Evolutionary conservation across 768 basidiomycete genomes (phyloP), one percentile per base, ranked within the genome.

Genomic region (Dioszegia crocea): DNA sequence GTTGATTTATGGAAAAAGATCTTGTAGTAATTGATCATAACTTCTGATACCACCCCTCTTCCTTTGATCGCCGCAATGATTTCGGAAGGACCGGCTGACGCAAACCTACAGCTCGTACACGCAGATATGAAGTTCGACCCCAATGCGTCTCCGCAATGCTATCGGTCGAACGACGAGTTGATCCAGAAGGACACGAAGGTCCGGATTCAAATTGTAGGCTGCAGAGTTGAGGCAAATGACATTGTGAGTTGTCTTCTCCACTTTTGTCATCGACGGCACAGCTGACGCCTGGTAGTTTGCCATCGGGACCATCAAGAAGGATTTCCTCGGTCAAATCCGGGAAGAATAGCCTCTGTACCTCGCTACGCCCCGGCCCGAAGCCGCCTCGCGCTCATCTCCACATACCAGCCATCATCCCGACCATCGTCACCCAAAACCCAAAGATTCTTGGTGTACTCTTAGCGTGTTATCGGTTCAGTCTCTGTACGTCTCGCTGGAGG

Each of bases 281-380:
- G 60, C 44, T 39, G 31, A 29, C 38, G 12, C 50, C 17, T 21
- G n/a, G 1, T 60, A 96, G 92, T 97, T 97, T 68, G 92, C 92
- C 1, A 98, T 97, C 65, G 94, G 92, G 9, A 91, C 89, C 2
- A 96, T 98, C 78, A 99, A 98, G 80, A 94, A 97, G 77, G 94
- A 97, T 75, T 94, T 92, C 77, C 80, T 98, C 27, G 94, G 94
- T 46, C 90, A 94, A 53, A 89, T 93, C 23, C 60, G 61, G 23
- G 70, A 72, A 47, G 70, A 69, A 27, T 71, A 56, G 47, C 26
- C 36, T n/a, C 46, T 17, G 17, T 38, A 38, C 36, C 36, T 38
- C 36, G 36, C 36, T 9, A 9, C 36, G 36, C 10, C 17, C 36
- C 36, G 17, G 26, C 39, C 39, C 21, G 9, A 33, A 6, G 19